A percentile compares a stretch with the other conserved stretches of the same genome.
Evolutionary conservation across 176 grass and related monocot species (phyloP).

Genomic region (Bothriochloa decipiens): DNA sequence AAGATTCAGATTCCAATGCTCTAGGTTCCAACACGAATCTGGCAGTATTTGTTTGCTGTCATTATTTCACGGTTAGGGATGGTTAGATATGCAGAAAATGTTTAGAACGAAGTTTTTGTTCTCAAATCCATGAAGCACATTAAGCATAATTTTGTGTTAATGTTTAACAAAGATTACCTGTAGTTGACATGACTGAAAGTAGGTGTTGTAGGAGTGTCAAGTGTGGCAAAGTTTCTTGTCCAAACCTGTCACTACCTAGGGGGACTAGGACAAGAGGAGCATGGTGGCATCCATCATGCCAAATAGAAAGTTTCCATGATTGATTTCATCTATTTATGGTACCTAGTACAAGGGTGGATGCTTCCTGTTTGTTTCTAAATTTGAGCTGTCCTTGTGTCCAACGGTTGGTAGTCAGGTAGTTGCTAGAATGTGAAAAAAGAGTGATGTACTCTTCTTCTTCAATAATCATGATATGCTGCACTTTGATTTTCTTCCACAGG

Average conservation of each 20-base stretch:
- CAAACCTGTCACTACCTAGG: neutral
- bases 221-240: too few relatives aligned
- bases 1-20: constrained; percentile 1
- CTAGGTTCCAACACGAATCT: neutral
- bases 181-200: neutral
- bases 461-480: neutral
- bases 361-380: constrained; percentile 8
- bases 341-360: neutral
- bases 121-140: neutral
- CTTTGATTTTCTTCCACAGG: neutral
- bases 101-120: neutral
- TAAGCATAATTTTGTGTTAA: neutral
- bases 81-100: neutral
- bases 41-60: neutral
- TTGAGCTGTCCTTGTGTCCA: neutral
- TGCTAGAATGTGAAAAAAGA: neutral
- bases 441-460: neutral
- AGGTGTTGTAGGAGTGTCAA: too few relatives aligned
- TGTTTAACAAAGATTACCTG: neutral
- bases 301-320: neutral
- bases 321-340: constrained; percentile 9
- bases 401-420: neutral
- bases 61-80: neutral
- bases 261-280: neutral
- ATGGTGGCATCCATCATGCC: neutral